Conservation (phyloP, 202 grass and related monocot species). For the Cymbopogon flexuosus region DNA sequence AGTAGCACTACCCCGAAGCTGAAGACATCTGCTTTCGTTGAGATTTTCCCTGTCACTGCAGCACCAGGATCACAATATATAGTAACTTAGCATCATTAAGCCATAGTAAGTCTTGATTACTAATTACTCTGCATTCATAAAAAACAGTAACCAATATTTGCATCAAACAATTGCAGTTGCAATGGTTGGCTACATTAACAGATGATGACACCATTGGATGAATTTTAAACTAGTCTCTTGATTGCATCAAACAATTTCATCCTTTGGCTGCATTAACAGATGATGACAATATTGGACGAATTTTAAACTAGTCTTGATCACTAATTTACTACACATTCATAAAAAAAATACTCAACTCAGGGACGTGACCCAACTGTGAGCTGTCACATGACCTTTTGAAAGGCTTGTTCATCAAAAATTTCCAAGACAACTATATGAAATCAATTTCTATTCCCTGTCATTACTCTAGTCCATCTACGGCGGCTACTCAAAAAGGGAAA, state of each 20-base stretch:
- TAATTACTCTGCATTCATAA: neutral
- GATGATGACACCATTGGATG: too few relatives aligned
- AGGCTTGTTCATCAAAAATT: neutral
- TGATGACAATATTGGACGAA: neutral
- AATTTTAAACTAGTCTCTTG: too few relatives aligned
- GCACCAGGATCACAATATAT: neutral
- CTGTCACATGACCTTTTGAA: neutral
- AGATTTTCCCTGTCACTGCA: conserved; percentile 90
- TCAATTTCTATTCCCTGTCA: neutral
- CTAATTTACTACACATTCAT: too few relatives aligned
- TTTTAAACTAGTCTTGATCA: neutral
- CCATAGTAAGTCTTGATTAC: neutral
- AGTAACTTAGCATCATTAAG: neutral
- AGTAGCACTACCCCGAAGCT: conserved; percentile 89
- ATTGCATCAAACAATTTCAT: neutral
- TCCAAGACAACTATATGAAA: neutral
- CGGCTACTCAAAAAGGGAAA: too few relatives aligned
- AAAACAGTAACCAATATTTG: neutral
- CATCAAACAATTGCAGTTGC: neutral
- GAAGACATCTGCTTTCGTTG: conserved; percentile 91
- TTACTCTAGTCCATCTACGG: neutral
- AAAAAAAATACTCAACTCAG: neutral
- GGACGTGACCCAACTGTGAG: neutral
- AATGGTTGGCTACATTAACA: neutral
- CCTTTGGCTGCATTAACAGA: neutral